These are phyloP conservation scores for Bipolaris zeicola DNA, from an alignment of 2,329 filamentous ascomycete genomes.

Conservation along the genomic window DNA sequence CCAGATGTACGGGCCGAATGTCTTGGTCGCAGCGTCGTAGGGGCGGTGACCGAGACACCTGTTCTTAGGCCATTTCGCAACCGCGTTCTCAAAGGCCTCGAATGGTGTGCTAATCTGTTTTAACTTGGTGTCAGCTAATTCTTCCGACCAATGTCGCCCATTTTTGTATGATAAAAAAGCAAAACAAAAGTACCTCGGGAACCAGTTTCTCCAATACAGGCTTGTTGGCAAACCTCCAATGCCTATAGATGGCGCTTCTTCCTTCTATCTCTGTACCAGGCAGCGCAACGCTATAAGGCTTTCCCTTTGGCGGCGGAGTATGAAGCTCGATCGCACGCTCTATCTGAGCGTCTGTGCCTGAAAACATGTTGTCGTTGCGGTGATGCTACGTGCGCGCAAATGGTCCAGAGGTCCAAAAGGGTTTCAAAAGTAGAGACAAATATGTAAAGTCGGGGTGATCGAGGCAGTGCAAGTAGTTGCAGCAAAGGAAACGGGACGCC, in stretches of 20 bases:
- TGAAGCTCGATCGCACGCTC: slow-evolving; percentile 57
- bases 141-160: neutral
- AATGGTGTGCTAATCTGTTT: slow-evolving; percentile 68
- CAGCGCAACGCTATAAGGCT: slow-evolving; percentile 78
- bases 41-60: slow-evolving; percentile 80
- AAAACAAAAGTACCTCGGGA: slow-evolving; percentile 50
- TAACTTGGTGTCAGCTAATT: slow-evolving; percentile 22
- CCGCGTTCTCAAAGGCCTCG: slow-evolving; percentile 75
- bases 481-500: neutral
- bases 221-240: slow-evolving; percentile 77
- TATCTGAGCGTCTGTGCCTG: slow-evolving; percentile 33
- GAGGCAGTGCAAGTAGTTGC: neutral
- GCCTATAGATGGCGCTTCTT: slow-evolving; percentile 78
- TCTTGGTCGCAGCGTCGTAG: slow-evolving; percentile 76
- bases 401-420: neutral
- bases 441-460: neutral
- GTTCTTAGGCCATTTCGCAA: slow-evolving; percentile 66
- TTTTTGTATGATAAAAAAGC: neutral
- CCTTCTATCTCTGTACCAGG: slow-evolving; percentile 75
- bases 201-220: slow-evolving; percentile 59
- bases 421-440: neutral
- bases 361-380: slow-evolving; percentile 35
- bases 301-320: slow-evolving; percentile 70
- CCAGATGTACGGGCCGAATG: slow-evolving; percentile 81
- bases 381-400: neutral